Evolutionary conservation across 202 grass and related monocot genomes (phyloP), one percentile per base, ranked within the genome.

Genomic region (Alloteropsis angusta): DNA sequence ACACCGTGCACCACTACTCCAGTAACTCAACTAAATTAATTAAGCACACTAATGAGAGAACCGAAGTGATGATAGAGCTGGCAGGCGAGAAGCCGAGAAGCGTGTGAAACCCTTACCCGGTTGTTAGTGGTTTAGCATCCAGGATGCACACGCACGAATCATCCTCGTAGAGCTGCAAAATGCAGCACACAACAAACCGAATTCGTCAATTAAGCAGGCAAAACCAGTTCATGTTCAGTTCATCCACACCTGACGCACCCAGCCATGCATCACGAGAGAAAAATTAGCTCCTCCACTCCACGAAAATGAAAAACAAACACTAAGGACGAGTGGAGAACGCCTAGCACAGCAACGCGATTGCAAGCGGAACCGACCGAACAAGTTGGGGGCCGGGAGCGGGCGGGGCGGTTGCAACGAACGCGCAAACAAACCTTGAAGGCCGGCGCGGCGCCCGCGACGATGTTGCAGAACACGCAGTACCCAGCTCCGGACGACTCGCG

Each of bases 141-240:
- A 97, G 87, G 71, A 97, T 97, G 78, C 93, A 97, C 42, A 97
- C 59, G 74, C 90, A 97, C 65, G 83, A 68, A 56, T 97, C 90
- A 80, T 97, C 93, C 87, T 97, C 93, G 62, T 97, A 97, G 43
- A 97, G 83, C 93, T 97, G 73, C 60, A 80, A 74, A 89, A 15
- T 79, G 36, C 46, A 85, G 65, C 65, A 53, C 55, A 70, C 11
- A 71, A 18, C 13, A 72, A 45, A 50, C 67, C 46, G 35, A 52
- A 63, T 64, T 23, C 25, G 48, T 72, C 5, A 84, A 78, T 56
- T 56, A 60, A 15, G 12, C 21, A 77, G 23, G 1, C 36, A 57
- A 47, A 42, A 47, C 16, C 16, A 34, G 16, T 53, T 52, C 21
- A 79, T 32, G 28, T 30, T 30, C 28, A 30, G n/a, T 30, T 3